Evolutionary conservation across 2,329 filamentous ascomycete genomes (phyloP).

Genomic region (Alternaria triticina): DNA sequence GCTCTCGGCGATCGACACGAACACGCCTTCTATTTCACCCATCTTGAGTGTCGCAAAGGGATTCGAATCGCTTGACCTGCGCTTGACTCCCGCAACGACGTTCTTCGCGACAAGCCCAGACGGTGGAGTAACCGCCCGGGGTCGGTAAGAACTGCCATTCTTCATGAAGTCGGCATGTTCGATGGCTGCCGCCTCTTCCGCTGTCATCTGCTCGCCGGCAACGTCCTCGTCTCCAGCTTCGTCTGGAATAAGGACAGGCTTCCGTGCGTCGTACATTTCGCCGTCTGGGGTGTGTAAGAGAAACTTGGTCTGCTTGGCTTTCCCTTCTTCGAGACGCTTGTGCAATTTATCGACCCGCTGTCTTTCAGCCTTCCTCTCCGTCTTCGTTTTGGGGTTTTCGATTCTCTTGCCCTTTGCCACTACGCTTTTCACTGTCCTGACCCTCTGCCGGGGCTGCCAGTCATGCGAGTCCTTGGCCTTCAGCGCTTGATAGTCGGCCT

Average conservation of each 20-base stretch:
- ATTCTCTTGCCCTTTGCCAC: background rate
- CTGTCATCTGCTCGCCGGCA: background rate
- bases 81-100: background rate
- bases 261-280: background rate
- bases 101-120: background rate
- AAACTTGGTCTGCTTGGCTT: background rate
- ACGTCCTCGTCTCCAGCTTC: background rate
- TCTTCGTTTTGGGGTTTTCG: background rate
- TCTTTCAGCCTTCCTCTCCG: background rate
- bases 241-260: background rate
- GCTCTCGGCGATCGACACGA: background rate
- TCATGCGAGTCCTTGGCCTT: background rate
- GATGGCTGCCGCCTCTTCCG: background rate
- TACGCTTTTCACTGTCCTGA: background rate
- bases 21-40: background rate
- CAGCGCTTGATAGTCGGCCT: background rate
- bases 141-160: background rate
- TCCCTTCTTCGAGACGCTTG: background rate
- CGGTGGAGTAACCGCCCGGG: background rate
- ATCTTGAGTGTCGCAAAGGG: background rate
- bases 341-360: background rate
- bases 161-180: background rate
- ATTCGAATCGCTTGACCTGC: background rate
- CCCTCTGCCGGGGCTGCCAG: slow-evolving; percentile 1
- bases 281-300: slow-evolving; percentile 3